Conservation (phyloP, 2,329 filamentous ascomycete genomes). For the Exophiala aquamarina region DNA sequence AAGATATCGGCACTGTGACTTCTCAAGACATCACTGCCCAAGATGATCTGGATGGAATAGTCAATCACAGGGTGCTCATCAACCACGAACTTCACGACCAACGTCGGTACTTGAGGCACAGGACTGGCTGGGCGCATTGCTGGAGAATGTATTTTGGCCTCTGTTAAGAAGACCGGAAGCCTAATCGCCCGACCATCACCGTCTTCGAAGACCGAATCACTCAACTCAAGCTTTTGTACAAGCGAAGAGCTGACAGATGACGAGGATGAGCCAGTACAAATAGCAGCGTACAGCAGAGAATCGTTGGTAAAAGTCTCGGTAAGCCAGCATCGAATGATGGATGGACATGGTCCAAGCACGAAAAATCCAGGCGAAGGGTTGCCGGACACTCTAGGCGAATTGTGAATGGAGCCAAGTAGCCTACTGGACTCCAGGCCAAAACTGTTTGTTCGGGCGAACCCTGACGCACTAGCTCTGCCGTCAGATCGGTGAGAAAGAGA, state of each 20-base stretch:
- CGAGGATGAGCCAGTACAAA: constrained; percentile 88
- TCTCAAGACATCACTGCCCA: constrained; percentile 85
- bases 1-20: constrained; percentile 86
- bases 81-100: constrained; percentile 78
- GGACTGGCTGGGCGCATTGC: constrained; percentile 73
- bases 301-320: constrained; percentile 87
- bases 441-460: constrained; percentile 81
- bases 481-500: constrained; percentile 94
- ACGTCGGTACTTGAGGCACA: constrained; percentile 74
- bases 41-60: constrained; percentile 74
- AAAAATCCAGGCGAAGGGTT: constrained; percentile 77
- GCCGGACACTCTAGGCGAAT: constrained; percentile 66
- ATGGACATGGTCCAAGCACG: constrained; percentile 82
- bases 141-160: constrained; percentile 77
- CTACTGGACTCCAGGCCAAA: constrained; percentile 77
- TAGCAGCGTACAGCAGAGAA: constrained; percentile 82
- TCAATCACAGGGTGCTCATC: constrained; percentile 51
- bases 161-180: constrained; percentile 82
- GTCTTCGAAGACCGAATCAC: constrained; percentile 64
- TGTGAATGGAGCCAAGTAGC: constrained; percentile 62
- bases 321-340: constrained; percentile 94
- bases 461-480: constrained; percentile 89
- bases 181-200: constrained; percentile 69
- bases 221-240: constrained; percentile 70
- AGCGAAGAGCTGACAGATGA: constrained; percentile 78